Percentiles rank a stretch among this genome's conserved stretches.
These are phyloP conservation scores for Cyclotella baltica DNA, from an alignment of 108 stramenopile species.

Conservation along the genomic window DNA sequence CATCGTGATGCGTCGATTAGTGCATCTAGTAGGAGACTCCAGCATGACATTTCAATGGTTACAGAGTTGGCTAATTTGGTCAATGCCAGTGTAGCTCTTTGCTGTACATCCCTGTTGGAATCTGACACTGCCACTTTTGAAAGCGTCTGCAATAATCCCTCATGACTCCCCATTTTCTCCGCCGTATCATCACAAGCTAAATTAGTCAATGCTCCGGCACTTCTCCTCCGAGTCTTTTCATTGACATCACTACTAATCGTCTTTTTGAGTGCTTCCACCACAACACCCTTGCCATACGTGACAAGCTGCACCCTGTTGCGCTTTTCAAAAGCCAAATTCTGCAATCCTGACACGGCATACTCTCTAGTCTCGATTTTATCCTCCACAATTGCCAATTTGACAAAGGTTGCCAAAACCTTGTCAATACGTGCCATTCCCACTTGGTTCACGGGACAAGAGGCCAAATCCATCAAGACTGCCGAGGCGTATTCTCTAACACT, in stretches of 20 bases:
- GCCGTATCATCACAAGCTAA: slow-evolving; percentile 85
- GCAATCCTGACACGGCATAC: slow-evolving; percentile 83
- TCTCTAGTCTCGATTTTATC: slow-evolving; percentile 67
- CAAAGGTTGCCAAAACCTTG: slow-evolving; percentile 75
- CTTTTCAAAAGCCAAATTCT: slow-evolving; percentile 86
- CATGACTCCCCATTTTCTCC: slow-evolving; percentile 74
- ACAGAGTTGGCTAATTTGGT: slow-evolving; percentile 82
- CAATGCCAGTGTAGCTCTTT: slow-evolving; percentile 77
- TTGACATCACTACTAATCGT: slow-evolving; percentile 55
- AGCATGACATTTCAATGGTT: slow-evolving; percentile 68
- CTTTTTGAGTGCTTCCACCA: slow-evolving; percentile 81
- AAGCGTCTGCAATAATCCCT: slow-evolving; percentile 72
- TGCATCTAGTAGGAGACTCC: slow-evolving; percentile 68
- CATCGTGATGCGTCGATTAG: slow-evolving; percentile 81
- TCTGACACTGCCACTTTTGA: slow-evolving; percentile 74
- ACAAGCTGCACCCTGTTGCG: slow-evolving; percentile 70
- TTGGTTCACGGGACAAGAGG: slow-evolving; percentile 74
- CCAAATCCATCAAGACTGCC: slow-evolving; percentile 85
- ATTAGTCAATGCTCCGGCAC: slow-evolving; percentile 87
- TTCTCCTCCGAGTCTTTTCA: slow-evolving; percentile 78
- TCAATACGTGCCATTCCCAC: slow-evolving; percentile 77
- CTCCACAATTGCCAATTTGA: slow-evolving; percentile 80
- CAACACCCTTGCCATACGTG: slow-evolving; percentile 71
- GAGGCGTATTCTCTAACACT: slow-evolving; percentile 73
- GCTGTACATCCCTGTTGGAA: slow-evolving; percentile 75